Percentiles rank a stretch among this genome's conserved stretches.
Conservation (phyloP, 768 basidiomycete species). For the Trametes cingulata region DNA sequence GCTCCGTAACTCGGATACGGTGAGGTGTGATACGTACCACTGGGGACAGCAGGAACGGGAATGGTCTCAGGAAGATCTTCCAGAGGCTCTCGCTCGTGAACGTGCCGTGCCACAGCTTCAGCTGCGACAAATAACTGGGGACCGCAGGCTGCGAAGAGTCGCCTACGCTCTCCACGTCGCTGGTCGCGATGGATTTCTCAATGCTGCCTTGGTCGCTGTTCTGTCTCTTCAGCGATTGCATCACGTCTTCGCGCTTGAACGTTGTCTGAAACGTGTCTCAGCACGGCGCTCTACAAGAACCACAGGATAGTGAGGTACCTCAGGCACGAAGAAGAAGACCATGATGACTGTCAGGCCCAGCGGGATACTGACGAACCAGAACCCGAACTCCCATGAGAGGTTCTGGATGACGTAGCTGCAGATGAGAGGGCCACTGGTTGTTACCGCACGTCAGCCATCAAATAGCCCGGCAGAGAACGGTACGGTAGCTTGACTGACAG, state of each 20-base stretch:
- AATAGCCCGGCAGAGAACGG: neutral
- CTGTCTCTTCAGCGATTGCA: neutral
- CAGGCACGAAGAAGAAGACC: slow-evolving; percentile 47
- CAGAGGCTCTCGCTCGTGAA: slow-evolving; percentile 38
- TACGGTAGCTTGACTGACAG: slow-evolving; percentile 31
- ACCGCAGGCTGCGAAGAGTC: neutral
- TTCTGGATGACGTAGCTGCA: slow-evolving; percentile 49
- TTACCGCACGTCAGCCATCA: neutral
- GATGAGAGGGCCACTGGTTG: slow-evolving; percentile 41
- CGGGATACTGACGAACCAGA: slow-evolving; percentile 49
- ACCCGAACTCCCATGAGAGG: slow-evolving; percentile 45
- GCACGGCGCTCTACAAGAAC: no score
- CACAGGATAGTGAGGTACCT: slow-evolving; percentile 31
- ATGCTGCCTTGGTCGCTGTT: slow-evolving; percentile 13
- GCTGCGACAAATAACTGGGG: slow-evolving; percentile 36
- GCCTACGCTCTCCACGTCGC: slow-evolving; percentile 13
- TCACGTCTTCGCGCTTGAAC: slow-evolving; percentile 25
- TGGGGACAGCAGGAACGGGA: slow-evolving; percentile 45
- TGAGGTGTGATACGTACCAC: slow-evolving; percentile 34
- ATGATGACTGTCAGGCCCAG: slow-evolving; percentile 39
- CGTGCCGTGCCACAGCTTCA: slow-evolving; percentile 40
- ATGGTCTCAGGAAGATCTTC: slow-evolving; percentile 41
- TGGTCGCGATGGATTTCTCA: slow-evolving; percentile 8
- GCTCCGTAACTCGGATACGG: neutral
- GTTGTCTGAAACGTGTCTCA: slow-evolving; percentile 35